Base-by-base conservation (phyloP, 169 alveolate genomes). In the Miamiensis avidus region DNA sequence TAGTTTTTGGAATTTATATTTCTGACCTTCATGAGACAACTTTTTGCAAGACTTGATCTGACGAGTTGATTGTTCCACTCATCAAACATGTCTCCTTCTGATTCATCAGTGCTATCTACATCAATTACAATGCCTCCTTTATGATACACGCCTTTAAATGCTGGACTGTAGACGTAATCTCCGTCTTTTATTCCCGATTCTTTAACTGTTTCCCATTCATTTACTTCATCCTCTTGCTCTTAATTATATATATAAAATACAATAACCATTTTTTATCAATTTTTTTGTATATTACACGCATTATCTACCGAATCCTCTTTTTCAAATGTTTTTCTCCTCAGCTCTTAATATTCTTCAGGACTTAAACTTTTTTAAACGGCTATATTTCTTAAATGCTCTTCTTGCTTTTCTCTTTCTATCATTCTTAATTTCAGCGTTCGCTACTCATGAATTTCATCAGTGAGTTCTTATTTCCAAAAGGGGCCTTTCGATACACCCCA, bases 401-500 rank as follows among this genome's bases (percentile, higher is more conserved):
- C 33, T 81, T 64, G 31, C 77, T 79, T 29, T 31, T 86, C 65
- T 27, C 29, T 28, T 64, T 49, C 1, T 16, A 11, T 11, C 20
- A 49, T 49, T 11, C 20, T 11, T 11, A 49, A 11, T 49, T 49
- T 49, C 20, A 11, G 20, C 20, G 4, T 49, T 49, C 20, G 20
- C 20, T 34, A 79, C 31, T 79, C 25, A 49, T 73, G n/a, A 29
- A 81, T 74, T 6, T 79, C 65, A 29, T 85, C 31, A 25, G 84
- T 75, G 65, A 74, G 81, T 65, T 84, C 89, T 49, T 85, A 75
- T 72, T 85, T 75, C 92, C 92, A 86, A 31, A 65, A 82, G n/a
- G 93, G 95, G 0, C 95, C 95, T 65, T 77, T 75, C 30, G 26
- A 75, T 1, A 93, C 88, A 25, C 78, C 69, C 96, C 96, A 92